Base-by-base conservation (phyloP, 2,329 filamentous ascomycete genomes). In the Ascochyta rabiei region DNA sequence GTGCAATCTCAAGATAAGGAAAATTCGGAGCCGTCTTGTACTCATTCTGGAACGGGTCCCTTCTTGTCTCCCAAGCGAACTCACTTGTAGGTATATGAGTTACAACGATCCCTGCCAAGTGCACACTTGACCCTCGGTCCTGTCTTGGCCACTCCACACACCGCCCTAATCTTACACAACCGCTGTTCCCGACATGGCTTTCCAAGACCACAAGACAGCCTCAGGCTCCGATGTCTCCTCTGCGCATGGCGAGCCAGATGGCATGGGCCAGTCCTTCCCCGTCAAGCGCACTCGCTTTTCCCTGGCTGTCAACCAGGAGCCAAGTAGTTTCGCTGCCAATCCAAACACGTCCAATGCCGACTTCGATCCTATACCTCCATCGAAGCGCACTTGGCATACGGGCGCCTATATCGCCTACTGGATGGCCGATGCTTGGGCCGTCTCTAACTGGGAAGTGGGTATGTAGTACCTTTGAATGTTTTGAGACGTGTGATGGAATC, bases 381-480 rank as follows among this genome's bases (percentile, higher is more conserved):
- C 71, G 9, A 75, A 74, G 62, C 68, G 72, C 24, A 75, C 71
- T 38, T 75, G 73, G 73, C 67, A 60, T 24, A 66, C 65, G 57
- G 65, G 62, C 31, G 68, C 71, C 0, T 74, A 69, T 53, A 63
- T 74, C 23, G 71, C 72, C 9, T 75, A 75, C 60, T 75, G 73
- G 73, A 74, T 74, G 70, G 71, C 73, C n/a, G 73, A 75, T 62
- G 72, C 70, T n/a, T 75, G 71, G 72, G 72, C 72, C 24, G 71
- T 75, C 2, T 73, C 70, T 26, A 75, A 75, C 28, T 75, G 73
- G 73, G 66, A 75, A 67, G 72, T 75, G 35, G 69, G 67, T 68
- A 50, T 50, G 67, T 60, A 10, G 19, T 10, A 26, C 9, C 7
- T 4, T 28, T 2, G 9, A 19, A 4, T 6, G 6, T 19, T 9